Conservation (phyloP, 2,329 filamentous ascomycete genomes). For the Cryphonectria carpinicola region DNA sequence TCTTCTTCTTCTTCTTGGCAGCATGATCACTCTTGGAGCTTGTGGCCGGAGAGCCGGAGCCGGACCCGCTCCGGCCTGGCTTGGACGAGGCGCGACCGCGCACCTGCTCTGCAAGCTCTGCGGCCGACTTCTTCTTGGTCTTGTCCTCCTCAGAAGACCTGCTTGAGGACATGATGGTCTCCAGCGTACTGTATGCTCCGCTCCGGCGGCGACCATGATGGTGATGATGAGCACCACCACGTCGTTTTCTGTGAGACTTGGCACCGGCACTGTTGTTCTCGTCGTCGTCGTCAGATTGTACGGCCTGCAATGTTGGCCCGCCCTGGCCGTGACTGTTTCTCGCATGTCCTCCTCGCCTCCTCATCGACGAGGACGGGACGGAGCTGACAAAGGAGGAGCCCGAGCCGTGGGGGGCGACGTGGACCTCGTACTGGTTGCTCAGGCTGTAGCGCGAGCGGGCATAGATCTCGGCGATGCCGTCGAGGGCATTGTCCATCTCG, state of each 20-base stretch:
- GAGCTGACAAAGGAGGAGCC: conserved; percentile 51
- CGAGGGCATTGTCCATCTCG: conserved; percentile 56
- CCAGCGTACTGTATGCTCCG: conserved; percentile 63
- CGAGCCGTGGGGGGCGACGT: conserved; percentile 65
- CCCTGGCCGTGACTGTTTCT: conserved; percentile 37
- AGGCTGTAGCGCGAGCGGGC: conserved; percentile 66
- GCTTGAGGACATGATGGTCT: conserved; percentile 70
- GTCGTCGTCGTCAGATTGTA: conserved; percentile 63
- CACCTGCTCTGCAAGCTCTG: conserved; percentile 58
- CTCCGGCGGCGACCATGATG: conserved; percentile 48
- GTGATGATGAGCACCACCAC: conserved; percentile 38
- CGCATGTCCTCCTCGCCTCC: conserved; percentile 32
- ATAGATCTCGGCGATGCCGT: conserved; percentile 70
- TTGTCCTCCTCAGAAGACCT: conserved; percentile 66
- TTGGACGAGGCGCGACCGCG: conserved; percentile 51
- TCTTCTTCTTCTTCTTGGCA: not conserved
- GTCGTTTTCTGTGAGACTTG: conserved; percentile 44
- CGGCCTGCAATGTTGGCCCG: conserved; percentile 61
- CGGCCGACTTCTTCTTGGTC: conserved; percentile 62
- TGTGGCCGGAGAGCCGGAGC: conserved; percentile 33
- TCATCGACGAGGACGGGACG: conserved; percentile 29
- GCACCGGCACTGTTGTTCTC: conserved; percentile 38
- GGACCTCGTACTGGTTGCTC: conserved; percentile 70
- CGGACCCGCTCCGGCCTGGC: conserved; percentile 35
- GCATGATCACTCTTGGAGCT: conserved; percentile 31